Evolutionary conservation across 768 basidiomycete species (phyloP).

Genomic region (Botryobasidium botryosum): DNA sequence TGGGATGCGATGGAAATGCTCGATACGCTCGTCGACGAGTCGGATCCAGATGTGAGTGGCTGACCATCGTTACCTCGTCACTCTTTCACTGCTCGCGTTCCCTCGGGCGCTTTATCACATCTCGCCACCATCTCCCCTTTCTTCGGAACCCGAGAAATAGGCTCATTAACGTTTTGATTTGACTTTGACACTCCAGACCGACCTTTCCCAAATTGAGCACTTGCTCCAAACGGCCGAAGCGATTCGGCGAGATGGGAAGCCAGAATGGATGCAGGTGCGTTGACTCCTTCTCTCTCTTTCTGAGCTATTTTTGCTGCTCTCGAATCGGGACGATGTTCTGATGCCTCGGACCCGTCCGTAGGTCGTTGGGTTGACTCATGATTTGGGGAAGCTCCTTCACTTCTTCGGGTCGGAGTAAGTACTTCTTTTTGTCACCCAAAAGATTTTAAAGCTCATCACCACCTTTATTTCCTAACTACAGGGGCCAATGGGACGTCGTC

Average conservation of each 20-base stretch:
- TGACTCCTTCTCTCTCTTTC: no score
- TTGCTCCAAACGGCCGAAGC: conserved; percentile 85
- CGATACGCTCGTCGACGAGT: conserved; percentile 76
- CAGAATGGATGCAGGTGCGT: conserved; percentile 74
- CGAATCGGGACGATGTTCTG: not conserved
- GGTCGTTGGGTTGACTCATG: conserved; percentile 72
- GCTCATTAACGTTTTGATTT: no score
- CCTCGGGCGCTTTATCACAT: no score
- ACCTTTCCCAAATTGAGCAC: conserved; percentile 75
- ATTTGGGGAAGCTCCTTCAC: conserved; percentile 74
- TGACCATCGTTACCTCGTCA: no score
- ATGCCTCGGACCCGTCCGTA: conserved; percentile 17
- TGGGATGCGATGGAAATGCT: conserved; percentile 83
- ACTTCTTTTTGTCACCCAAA: not conserved
- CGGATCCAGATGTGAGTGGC: conserved; percentile 71
- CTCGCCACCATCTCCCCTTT: no score
- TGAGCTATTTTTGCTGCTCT: no score
- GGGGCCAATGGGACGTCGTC: conserved; percentile 88
- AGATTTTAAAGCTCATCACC: conserved; percentile 1
- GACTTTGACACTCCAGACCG: conserved; percentile 42
- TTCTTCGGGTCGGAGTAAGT: conserved; percentile 55
- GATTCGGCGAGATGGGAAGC: conserved; percentile 68
- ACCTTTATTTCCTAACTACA: conserved; percentile 13
- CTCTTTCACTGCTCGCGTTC: no score
- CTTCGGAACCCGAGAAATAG: no score